phyloP scores from a whole-genome alignment of 768 basidiomycete species.

The Amanita rimosa region DNA sequence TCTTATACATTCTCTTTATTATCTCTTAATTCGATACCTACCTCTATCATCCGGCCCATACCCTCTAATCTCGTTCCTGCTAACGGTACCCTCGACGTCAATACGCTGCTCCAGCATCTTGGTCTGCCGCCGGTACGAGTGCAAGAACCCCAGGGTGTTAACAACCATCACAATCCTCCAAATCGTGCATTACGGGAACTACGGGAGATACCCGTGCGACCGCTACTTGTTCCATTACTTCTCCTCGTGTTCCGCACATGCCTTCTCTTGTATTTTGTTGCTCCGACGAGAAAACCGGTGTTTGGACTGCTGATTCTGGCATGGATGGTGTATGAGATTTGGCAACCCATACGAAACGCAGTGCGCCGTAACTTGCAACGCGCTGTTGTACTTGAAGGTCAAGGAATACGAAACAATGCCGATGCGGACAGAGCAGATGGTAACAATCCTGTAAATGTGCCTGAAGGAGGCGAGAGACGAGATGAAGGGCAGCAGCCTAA shows the following conservation, averaged over 20 bases:
- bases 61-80: constrained; percentile 18
- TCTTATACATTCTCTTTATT: constrained; percentile 44
- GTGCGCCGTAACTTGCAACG: constrained; percentile 25
- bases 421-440: constrained; percentile 1
- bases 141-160: constrained; percentile 10
- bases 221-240: constrained; percentile 52
- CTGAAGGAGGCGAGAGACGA: constrained; percentile 7
- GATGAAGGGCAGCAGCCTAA: constrained; percentile 11
- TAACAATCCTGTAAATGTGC: constrained; percentile 10
- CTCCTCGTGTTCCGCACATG: constrained; percentile 60
- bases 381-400: constrained; percentile 20
- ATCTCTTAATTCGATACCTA: constrained; percentile 18
- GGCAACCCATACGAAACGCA: constrained; percentile 51
- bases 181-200: constrained; percentile 27
- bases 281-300: constrained; percentile 61
- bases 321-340: constrained; percentile 70
- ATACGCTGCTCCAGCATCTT: constrained; percentile 51
- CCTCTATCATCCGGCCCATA: constrained; percentile 21
- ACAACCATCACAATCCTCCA: constrained; percentile 19
- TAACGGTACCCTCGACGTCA: constrained; percentile 26
- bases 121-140: constrained; percentile 44
- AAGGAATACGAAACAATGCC: constrained; percentile 13
- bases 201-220: constrained; percentile 53
- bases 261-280: constrained; percentile 67
- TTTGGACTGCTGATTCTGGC: constrained; percentile 53